Evolutionary conservation across 306 rosid genomes (phyloP).

Genomic region (cucumber (Cucumis sativus)): DNA sequence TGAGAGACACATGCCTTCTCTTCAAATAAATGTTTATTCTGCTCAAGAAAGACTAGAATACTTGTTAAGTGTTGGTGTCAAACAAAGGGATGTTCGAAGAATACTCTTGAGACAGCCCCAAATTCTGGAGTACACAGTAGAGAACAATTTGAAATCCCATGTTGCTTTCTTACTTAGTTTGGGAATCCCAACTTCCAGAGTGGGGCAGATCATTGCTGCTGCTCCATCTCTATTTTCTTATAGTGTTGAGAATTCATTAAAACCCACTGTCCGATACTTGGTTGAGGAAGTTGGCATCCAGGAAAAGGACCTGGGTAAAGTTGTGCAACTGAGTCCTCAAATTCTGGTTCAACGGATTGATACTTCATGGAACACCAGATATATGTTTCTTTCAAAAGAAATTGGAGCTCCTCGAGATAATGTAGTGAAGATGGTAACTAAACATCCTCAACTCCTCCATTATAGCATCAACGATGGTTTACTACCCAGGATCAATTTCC

Average conservation of each 20-base stretch:
- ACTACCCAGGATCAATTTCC: constrained; percentile 84
- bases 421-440: constrained; percentile 87
- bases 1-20: constrained; percentile 81
- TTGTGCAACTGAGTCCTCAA: constrained; percentile 92
- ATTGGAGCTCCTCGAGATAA: constrained; percentile 85
- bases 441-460: constrained; percentile 95
- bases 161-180: constrained; percentile 67
- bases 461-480: constrained; percentile 90
- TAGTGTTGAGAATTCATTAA: constrained; percentile 81
- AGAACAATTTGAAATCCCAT: constrained; percentile 75
- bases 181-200: constrained; percentile 69
- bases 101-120: constrained; percentile 94
- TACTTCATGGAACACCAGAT: constrained; percentile 69
- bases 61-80: constrained; percentile 81
- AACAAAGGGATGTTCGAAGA: constrained; percentile 67
- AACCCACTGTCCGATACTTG: constrained; percentile 78
- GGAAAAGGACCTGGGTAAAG: constrained; percentile 84
- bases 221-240: constrained; percentile 83
- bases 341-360: constrained; percentile 86
- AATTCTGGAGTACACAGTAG: constrained; percentile 66
- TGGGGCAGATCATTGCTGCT: constrained; percentile 72
- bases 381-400: constrained; percentile 68
- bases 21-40: constrained; percentile 69
- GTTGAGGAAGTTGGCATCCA: constrained; percentile 92
- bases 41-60: constrained; percentile 86